Base-by-base conservation (phyloP, 192 early-diverging fungal genomes). In the Rhizoclosmatium globosum region DNA sequence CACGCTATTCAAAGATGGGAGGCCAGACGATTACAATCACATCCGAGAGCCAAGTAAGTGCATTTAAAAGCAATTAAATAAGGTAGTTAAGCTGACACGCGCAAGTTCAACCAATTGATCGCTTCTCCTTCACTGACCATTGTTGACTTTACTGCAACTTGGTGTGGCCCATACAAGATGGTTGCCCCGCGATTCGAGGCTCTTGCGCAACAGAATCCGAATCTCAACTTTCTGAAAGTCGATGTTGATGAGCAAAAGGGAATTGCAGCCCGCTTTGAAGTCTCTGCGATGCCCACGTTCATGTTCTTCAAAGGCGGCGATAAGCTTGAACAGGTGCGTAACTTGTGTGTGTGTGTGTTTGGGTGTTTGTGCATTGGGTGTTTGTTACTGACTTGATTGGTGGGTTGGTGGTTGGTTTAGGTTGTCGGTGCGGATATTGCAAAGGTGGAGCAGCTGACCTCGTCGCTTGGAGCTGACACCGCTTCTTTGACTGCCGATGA, bases 141-240 rank as follows among this genome's bases (percentile, higher is more conserved):
- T 53, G 91, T 96, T 50, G 93, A 96, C 79, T 96, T 93, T 85
- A 85, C 86, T 62, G 95, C 93, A 62, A 85, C 79, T 73, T 95
- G 48, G 95, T 97, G 95, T 85, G 94, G 93, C 38, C 93, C 95
- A 57, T 97, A 94, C 89, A 93, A 92, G 84, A 69, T 90, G 47
- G 90, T 95, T 79, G 78, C 84, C 15, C 92, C 92, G 21, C 85
- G 87, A 77, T 93, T 92, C 73, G 85, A 85, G 31, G 71, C 87
- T 67, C 86, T 95, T 11, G 77, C 91, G 3, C 74, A 81, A 21
- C 71, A 87, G 43, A 79, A 86, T 81, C 19, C 86, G 1, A 82
- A 90, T 47, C 82, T 93, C 56, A 73, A 79, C 46, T 96, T 97
- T 72, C 82, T 93, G 67, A 94, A 94, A 86, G 91, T 97, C 56